phyloP scores from a whole-genome alignment of 1,284 basidiomycete species.

The Apiotrichum brassicae region DNA sequence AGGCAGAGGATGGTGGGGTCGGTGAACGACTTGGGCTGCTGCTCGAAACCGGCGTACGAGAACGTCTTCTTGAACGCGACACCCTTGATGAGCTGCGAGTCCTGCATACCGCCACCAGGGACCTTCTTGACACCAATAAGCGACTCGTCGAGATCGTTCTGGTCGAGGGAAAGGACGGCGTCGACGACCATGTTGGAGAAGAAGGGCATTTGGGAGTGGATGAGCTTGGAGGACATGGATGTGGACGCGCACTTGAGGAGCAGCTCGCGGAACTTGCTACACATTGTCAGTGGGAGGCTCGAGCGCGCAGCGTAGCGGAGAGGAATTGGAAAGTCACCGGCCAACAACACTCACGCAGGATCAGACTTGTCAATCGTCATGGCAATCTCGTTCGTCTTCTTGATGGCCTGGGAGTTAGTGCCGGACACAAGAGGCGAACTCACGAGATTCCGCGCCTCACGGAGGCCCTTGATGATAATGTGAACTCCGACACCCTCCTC shows the following conservation, averaged over 20 bases:
- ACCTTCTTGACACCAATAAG: conserved; percentile 99
- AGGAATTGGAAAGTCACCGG: too few relatives aligned
- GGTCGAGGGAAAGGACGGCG: conserved; percentile 87
- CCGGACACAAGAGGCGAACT: conserved; percentile 26
- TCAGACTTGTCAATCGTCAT: conserved; percentile 85
- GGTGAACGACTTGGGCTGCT: conserved; percentile 91
- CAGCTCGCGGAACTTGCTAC: conserved; percentile 83
- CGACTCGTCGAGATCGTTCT: conserved; percentile 87
- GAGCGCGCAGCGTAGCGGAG: background rate
- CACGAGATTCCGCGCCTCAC: conserved; percentile 80
- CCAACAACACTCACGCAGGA: conserved; percentile 60
- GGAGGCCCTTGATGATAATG: conserved; percentile 94
- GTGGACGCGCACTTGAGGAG: conserved; percentile 95
- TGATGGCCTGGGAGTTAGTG: conserved; percentile 60
- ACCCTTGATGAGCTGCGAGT: conserved; percentile 79
- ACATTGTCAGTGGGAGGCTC: background rate
- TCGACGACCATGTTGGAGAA: conserved; percentile 99
- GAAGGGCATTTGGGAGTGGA: conserved; percentile 98
- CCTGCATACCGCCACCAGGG: conserved; percentile 97
- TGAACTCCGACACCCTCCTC: conserved; percentile 98
- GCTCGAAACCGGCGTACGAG: conserved; percentile 97
- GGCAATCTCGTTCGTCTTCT: conserved; percentile 83
- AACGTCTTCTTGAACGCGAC: conserved; percentile 99
- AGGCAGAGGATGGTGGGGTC: conserved; percentile 87
- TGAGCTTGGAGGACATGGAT: conserved; percentile 99